Evolutionary conservation across 2,329 filamentous ascomycete species (phyloP).

Genomic region (Ophiosphaerella korrae): DNA sequence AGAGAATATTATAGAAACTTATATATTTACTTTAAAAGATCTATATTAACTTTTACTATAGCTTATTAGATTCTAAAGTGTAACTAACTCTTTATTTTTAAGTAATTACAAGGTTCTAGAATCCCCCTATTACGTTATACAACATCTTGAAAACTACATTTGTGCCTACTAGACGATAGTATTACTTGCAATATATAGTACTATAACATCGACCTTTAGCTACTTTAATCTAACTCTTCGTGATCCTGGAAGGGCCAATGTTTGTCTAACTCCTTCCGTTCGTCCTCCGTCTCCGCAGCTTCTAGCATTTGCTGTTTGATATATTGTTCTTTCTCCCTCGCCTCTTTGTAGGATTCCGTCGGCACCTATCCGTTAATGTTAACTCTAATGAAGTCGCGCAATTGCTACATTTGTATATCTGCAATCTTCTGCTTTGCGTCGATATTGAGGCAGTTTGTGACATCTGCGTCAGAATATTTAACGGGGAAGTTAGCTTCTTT

Average conservation of each 20-base stretch:
- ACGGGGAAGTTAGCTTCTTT: slow-evolving; percentile 10
- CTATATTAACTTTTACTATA: too few relatives aligned
- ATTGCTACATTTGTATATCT: slow-evolving; percentile 20
- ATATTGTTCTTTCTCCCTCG: slow-evolving; percentile 15
- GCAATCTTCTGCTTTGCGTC: slow-evolving; percentile 20
- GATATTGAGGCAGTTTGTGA: slow-evolving; percentile 12
- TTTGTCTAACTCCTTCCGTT: slow-evolving; percentile 11
- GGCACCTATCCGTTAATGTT: slow-evolving; percentile 26
- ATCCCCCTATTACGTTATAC: too few relatives aligned
- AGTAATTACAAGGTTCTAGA: too few relatives aligned
- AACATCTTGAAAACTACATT: too few relatives aligned
- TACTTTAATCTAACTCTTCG: slow-evolving; percentile 16
- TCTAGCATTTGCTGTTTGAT: slow-evolving; percentile 23
- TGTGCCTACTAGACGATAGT: too few relatives aligned
- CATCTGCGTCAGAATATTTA: slow-evolving; percentile 15
- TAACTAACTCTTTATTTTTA: too few relatives aligned
- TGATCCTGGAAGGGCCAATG: slow-evolving; percentile 18
- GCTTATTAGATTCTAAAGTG: too few relatives aligned
- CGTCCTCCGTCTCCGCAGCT: slow-evolving; percentile 14
- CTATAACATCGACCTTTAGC: too few relatives aligned
- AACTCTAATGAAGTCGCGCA: slow-evolving; percentile 21
- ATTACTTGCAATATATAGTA: too few relatives aligned
- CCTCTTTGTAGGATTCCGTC: slow-evolving; percentile 19
- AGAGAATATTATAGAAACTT: too few relatives aligned
- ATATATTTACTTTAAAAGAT: too few relatives aligned